A percentile compares a stretch with the other conserved stretches of the same genome.
Conservation (phyloP, 1,284 basidiomycete species). For the Cutaneotrichosporon cutaneum region DNA sequence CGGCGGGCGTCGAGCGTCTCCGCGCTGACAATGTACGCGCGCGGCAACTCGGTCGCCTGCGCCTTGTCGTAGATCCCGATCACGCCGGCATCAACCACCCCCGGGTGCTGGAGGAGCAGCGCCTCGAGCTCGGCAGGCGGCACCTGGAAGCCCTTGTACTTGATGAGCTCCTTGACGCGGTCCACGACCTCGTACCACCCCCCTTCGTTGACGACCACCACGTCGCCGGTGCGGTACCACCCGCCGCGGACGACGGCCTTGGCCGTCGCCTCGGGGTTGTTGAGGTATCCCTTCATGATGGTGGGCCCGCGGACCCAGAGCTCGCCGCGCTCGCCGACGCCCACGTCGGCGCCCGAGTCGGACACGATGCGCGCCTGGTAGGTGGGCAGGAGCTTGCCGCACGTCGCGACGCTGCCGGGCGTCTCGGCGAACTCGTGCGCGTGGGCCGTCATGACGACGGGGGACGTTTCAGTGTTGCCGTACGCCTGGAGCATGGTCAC, state of each 20-base stretch:
- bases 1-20: slow-evolving; percentile 30
- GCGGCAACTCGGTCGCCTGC: slow-evolving; percentile 59
- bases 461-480: slow-evolving; percentile 56
- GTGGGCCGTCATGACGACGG: slow-evolving; percentile 37
- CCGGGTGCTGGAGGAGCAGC: slow-evolving; percentile 67
- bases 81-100: slow-evolving; percentile 68
- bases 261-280: slow-evolving; percentile 65
- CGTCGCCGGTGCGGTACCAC: slow-evolving; percentile 84
- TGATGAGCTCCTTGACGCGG: slow-evolving; percentile 73
- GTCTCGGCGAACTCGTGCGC: slow-evolving; percentile 33
- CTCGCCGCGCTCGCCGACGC: slow-evolving; percentile 66
- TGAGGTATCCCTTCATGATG: slow-evolving; percentile 71
- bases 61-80: slow-evolving; percentile 64
- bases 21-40: slow-evolving; percentile 57
- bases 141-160: slow-evolving; percentile 64
- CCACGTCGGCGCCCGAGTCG: slow-evolving; percentile 50
- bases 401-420: slow-evolving; percentile 63
- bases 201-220: slow-evolving; percentile 63
- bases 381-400: slow-evolving; percentile 73
- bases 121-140: slow-evolving; percentile 79
- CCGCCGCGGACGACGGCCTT: slow-evolving; percentile 58
- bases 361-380: slow-evolving; percentile 71
- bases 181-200: slow-evolving; percentile 57
- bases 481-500: slow-evolving; percentile 48
- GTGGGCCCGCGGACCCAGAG: slow-evolving; percentile 74